Evolutionary conservation across 768 basidiomycete species (phyloP).

Genomic region (Hygrocybe punicea): DNA sequence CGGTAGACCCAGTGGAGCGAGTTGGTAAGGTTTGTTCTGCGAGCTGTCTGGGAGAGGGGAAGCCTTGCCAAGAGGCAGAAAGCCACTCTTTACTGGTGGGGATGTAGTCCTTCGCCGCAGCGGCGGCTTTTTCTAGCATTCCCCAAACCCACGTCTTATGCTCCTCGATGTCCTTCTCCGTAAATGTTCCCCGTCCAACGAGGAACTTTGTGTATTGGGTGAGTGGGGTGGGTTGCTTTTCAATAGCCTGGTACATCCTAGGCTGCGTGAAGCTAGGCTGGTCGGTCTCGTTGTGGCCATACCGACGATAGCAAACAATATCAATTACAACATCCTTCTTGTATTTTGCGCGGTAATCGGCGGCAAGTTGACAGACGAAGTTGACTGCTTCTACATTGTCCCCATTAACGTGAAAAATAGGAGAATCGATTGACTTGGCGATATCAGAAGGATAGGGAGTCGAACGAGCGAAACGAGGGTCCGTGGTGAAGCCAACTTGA

Average conservation of each 20-base stretch:
- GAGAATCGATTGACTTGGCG: slow-evolving; percentile 96
- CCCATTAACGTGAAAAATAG: slow-evolving; percentile 99
- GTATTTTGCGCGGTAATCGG: slow-evolving; percentile 96
- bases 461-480: slow-evolving; percentile 94
- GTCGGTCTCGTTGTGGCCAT: slow-evolving; percentile 99
- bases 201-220: slow-evolving; percentile 91
- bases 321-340: slow-evolving; percentile 99
- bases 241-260: slow-evolving; percentile 96
- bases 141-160: slow-evolving; percentile 99
- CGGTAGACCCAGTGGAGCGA: slow-evolving; percentile 77
- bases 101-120: slow-evolving; percentile 91
- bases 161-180: slow-evolving; percentile 93
- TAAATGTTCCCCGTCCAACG: slow-evolving; percentile 88
- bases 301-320: slow-evolving; percentile 96
- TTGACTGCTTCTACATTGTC: slow-evolving; percentile 98
- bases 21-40: slow-evolving; percentile 91
- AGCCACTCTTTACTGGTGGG: slow-evolving; percentile 96
- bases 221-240: slow-evolving; percentile 87
- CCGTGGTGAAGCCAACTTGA: slow-evolving; percentile 98
- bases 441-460: slow-evolving; percentile 98
- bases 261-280: slow-evolving; percentile 99
- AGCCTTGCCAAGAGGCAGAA: slow-evolving; percentile 95
- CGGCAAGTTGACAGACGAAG: slow-evolving; percentile 96
- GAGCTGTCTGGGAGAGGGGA: slow-evolving; percentile 94
- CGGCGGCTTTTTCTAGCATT: slow-evolving; percentile 95